A percentile compares a stretch with the other conserved stretches of the same genome.
Evolutionary conservation across 163 green algal species (phyloP).

Genomic region (Coccomyxa subellipsoidea): DNA sequence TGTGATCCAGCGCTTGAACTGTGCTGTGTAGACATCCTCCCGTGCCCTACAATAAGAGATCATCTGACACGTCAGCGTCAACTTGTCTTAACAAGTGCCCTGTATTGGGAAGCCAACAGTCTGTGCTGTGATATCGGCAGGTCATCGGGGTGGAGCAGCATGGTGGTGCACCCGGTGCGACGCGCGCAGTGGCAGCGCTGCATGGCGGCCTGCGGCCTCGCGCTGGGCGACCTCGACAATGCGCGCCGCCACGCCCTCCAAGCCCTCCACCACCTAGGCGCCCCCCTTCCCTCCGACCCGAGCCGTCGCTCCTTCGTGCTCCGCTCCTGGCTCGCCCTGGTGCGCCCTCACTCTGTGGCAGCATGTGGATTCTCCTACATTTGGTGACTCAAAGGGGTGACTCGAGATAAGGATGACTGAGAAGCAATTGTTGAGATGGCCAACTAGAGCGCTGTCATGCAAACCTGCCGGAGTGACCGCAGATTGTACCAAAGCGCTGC

Average conservation of each 20-base stretch:
- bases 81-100: no score
- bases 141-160: background rate
- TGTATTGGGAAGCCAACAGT: background rate
- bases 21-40: no score
- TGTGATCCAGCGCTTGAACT: no score
- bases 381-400: no score
- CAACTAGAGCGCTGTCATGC: no score
- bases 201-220: slow-evolving; percentile 29
- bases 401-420: no score
- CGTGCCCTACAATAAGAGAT: no score
- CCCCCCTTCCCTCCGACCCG: slow-evolving; percentile 36
- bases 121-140: background rate
- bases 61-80: no score
- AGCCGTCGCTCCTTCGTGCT: background rate
- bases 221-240: background rate
- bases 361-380: no score
- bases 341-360: background rate
- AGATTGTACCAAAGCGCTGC: no score
- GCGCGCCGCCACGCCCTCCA: slow-evolving; percentile 31
- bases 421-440: no score
- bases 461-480: no score
- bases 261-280: slow-evolving; percentile 33
- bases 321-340: background rate
- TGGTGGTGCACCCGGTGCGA: slow-evolving; percentile 19
- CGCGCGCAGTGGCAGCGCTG: slow-evolving; percentile 40